Evolutionary conservation across 192 early-diverging fungal genomes (phyloP).

Genomic region (Rhizoclosmatium sp.): DNA sequence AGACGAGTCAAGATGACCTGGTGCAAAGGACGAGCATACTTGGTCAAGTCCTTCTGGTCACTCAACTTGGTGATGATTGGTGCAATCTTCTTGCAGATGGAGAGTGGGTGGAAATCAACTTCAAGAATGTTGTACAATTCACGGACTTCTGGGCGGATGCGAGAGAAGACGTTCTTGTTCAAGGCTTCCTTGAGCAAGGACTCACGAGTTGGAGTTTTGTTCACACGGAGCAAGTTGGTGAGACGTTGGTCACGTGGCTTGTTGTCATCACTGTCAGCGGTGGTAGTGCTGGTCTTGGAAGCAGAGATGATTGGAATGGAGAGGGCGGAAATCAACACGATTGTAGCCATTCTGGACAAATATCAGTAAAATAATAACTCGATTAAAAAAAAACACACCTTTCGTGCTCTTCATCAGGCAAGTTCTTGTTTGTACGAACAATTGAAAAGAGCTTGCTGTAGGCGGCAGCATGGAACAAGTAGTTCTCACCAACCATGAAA

Average conservation of each 20-base stretch:
- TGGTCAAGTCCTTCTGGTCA: constrained; percentile 74
- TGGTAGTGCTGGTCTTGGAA: constrained; percentile 73
- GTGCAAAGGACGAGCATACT: constrained; percentile 94
- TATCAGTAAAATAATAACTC: not conserved
- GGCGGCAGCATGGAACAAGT: constrained; percentile 96
- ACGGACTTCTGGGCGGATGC: constrained; percentile 86
- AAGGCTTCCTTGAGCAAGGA: constrained; percentile 88
- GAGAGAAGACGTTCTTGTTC: constrained; percentile 83
- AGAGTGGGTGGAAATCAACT: constrained; percentile 98
- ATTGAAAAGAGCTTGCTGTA: constrained; percentile 85
- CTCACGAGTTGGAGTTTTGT: constrained; percentile 84
- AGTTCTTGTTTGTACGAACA: constrained; percentile 78
- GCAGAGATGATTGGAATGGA: constrained; percentile 96
- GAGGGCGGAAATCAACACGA: constrained; percentile 92
- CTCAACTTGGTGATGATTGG: constrained; percentile 76
- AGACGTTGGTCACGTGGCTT: constrained; percentile 77
- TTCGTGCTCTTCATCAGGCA: constrained; percentile 86
- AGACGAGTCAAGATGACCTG: constrained; percentile 97
- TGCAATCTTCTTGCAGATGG: constrained; percentile 96
- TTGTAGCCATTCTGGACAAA: constrained; percentile 77
- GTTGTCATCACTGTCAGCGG: constrained; percentile 78
- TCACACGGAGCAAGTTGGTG: constrained; percentile 86
- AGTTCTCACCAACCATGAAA: constrained; percentile 96
- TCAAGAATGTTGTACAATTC: constrained; percentile 96
- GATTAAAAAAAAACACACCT: constrained; percentile 36